Evolutionary conservation across 106 monocot genomes (phyloP), one percentile per base, ranked within the genome.

Genomic region (Dendrobium huoshanense): DNA sequence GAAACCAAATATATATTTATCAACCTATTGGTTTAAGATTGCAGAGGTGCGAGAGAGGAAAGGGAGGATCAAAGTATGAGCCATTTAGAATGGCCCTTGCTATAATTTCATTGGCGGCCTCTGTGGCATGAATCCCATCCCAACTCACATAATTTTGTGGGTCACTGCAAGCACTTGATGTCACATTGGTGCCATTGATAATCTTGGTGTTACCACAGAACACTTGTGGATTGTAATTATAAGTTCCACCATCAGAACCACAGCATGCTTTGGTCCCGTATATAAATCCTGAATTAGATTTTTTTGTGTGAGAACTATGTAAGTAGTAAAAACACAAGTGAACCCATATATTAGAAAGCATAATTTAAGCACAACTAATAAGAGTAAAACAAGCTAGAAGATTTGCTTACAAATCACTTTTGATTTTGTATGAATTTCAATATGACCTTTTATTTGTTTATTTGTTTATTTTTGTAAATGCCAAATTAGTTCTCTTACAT

Each of bases 41-140:
- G 48, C 48, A 48, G 1, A 48, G 48, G 7, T 48, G 75, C n/a
- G 93, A 87, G 41, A 91, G 78, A 75, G 85, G 82, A 37, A 91
- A 90, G 20, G 85, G 77, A 54, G 96, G 96, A 59, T 92, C 77
- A 9, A 82, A 93, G 58, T 78, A 61, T 61, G 91, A 88, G 59
- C 85, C 96, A 49, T 72, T 80, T 31, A 96, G 79, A 7, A 94
- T 25, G 48, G 88, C 82, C 59, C 0, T 10, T 0, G 88, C 72
- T 6, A 96, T 76, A 42, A 85, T 24, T 70, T 84, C 87, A 78
- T 96, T 96, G 29, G 90, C 90, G 54, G 90, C 87, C 65, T 96
- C 93, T 0, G 96, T 94, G 19, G 90, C 81, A 88, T 96, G 96
- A 59, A 94, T 94, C 20, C 96, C 96, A 64, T 96, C 96, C 96